Evolutionary conservation across 805 yeast species (phyloP), one percentile per base, ranked within the genome.

Genomic region (Jamesozyma piceae): DNA sequence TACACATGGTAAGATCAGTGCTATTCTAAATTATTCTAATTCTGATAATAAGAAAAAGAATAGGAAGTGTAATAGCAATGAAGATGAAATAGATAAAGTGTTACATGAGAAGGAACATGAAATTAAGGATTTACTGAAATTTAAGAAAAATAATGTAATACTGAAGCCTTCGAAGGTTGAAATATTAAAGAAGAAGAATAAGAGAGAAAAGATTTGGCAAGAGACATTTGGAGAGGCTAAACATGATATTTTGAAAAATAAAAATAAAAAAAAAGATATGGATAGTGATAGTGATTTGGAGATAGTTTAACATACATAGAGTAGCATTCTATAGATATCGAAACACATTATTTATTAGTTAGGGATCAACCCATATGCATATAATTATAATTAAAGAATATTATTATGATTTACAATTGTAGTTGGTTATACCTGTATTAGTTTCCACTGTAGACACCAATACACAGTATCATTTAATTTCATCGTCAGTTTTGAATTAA

Each of bases 101-200:
- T 24, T 24, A 6, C 29, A 19, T 38, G 37, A 36, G 29, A 27
- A 42, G 22, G 39, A 43, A 21, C 28, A 35, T 19, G 49, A 39
- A 24, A 38, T 64, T 1, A 42, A 61, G 14, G 55, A 51, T 8
- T 58, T 66, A 17, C 44, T 66, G 13, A 53, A 52, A 13, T 55
- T 63, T 3, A 63, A 58, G 44, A 65, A 65, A 41, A 55, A 60
- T 22, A 57, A 55, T n/a, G 54, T 66, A 3, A 56, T 57, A 34
- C 47, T 69, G 15, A 52, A 59, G 11, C 58, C 66, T 1, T 57
- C 69, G 3, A 55, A 55, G 35, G 58, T 55, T 17, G 64, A 62
- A 18, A 15, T 53, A 19, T 32, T 50, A 18, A 54, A 59, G 41
- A 57, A 63, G 43, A 52, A 48, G 15, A 46, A 47, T n/a, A 52